These are phyloP conservation scores for Pyrenochaeta sp. DNA, from an alignment of 2,329 filamentous ascomycete genomes.

Conservation along the genomic window DNA sequence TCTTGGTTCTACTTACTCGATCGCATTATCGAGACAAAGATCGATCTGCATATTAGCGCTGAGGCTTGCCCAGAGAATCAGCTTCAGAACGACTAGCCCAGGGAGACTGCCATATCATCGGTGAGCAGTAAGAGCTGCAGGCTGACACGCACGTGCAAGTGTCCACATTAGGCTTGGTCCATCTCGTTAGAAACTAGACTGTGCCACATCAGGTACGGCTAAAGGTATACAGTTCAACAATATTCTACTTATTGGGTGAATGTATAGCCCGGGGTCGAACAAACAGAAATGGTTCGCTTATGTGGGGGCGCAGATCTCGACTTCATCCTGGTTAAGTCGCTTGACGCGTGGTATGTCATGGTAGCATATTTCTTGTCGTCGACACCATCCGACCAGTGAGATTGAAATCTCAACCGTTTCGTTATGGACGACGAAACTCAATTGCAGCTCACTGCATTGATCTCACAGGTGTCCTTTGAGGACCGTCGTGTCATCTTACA, in stretches of 20 bases:
- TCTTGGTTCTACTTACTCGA: slow-evolving; percentile 5
- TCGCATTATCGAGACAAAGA: slow-evolving; percentile 6
- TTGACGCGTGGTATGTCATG: slow-evolving; percentile 5
- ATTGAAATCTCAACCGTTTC: background rate
- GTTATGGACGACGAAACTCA: background rate
- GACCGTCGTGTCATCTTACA: slow-evolving; percentile 9
- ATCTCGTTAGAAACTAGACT: background rate
- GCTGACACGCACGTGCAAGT: slow-evolving; percentile 24
- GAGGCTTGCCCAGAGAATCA: slow-evolving; percentile 5
- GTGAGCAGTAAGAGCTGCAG: slow-evolving; percentile 14
- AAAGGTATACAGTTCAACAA: slow-evolving; percentile 28
- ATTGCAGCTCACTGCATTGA: slow-evolving; percentile 1
- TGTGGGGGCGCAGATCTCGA: slow-evolving; percentile 18
- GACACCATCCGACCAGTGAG: background rate
- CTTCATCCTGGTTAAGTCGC: slow-evolving; percentile 4
- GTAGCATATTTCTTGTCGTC: background rate
- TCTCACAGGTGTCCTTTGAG: background rate
- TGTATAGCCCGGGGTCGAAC: background rate
- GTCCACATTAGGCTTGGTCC: slow-evolving; percentile 8
- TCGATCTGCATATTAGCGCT: slow-evolving; percentile 9
- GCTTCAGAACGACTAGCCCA: slow-evolving; percentile 4
- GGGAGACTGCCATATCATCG: slow-evolving; percentile 14
- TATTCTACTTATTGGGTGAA: slow-evolving; percentile 5
- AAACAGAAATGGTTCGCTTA: slow-evolving; percentile 5
- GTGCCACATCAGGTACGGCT: slow-evolving; percentile 17